Base-by-base conservation (phyloP, 768 basidiomycete species). In the Trametes punicea region DNA sequence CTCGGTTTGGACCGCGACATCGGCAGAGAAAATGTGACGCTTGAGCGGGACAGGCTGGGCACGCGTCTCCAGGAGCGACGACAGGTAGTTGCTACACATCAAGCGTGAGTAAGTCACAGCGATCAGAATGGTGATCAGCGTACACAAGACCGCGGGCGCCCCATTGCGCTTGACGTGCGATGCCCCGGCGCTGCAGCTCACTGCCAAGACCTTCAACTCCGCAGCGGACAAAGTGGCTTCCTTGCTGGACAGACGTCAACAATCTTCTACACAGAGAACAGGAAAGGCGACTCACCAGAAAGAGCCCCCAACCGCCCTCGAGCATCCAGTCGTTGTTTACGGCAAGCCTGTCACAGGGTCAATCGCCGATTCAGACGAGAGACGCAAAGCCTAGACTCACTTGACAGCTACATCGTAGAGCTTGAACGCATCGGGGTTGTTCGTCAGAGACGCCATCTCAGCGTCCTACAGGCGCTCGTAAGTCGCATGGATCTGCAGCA, bases 121-220 rank as follows among this genome's bases (percentile, higher is more conserved):
- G 51, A 31, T 42, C 47, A 55, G 15, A 54, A 38, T 1, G 11
- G 2, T 2, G 2, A 4, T 6, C 36, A 4, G 71, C 83, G 52
- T 71, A 85, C 83, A 84, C 84, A 57, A 88, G 82, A 26, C 86
- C 87, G 55, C 78, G 78, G 25, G 87, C 87, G 21, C 87, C 87
- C 86, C 84, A 88, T 64, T 87, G 85, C 4, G 79, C 71, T 63
- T 88, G 85, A 7, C 83, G 75, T 6, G 81, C 71, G 56, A 88
- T 84, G 1, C 82, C 87, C 29, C 85, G 79, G 39, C 81, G 75
- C 55, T 87, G 87, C 4, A 88, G 71, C 64, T 88, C 87, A 46
- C 74, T 75, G 10, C 87, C 88, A 1, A 90, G 73, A 6, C 81
- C 80, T 67, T 83, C 84, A 4, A 87, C 81, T 0, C 82, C 84